Percentiles rank a stretch among this genome's conserved stretches.
phyloP scores from a whole-genome alignment of 2,329 filamentous ascomycete species.

The Colletotrichum lupini region DNA sequence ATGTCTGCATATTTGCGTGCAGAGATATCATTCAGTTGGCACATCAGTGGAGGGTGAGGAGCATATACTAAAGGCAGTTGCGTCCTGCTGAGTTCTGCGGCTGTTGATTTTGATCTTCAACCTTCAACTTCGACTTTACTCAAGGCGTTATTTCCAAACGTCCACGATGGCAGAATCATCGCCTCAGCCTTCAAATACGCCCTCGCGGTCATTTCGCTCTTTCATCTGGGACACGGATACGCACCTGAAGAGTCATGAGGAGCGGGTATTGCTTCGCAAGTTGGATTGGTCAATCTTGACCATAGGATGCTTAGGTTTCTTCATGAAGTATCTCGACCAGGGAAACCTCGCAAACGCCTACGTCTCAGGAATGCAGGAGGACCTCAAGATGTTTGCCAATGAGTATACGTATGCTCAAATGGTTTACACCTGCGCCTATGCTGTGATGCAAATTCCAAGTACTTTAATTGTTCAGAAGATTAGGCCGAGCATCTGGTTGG shows the following conservation, averaged over 20 bases:
- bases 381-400: slow-evolving; percentile 40
- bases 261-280: slow-evolving; percentile 40
- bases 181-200: neutral
- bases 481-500: slow-evolving; percentile 42
- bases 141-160: too few species aligned
- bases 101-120: neutral
- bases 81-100: neutral
- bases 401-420: slow-evolving; percentile 40
- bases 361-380: slow-evolving; percentile 43
- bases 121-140: too few species aligned
- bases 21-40: neutral
- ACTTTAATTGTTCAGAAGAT: slow-evolving; percentile 43
- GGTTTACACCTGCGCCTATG: slow-evolving; percentile 39
- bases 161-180: neutral
- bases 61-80: neutral
- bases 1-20: neutral
- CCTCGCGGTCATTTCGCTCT: slow-evolving; percentile 40
- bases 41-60: neutral
- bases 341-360: slow-evolving; percentile 41
- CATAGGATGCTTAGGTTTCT: slow-evolving; percentile 27
- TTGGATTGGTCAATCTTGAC: slow-evolving; percentile 39
- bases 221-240: slow-evolving; percentile 44
- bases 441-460: slow-evolving; percentile 41
- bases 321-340: slow-evolving; percentile 42
- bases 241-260: slow-evolving; percentile 41